Percentiles rank a stretch among this genome's conserved stretches.
These are phyloP conservation scores for Spinellus fusiger DNA, from an alignment of 192 early-diverging fungal genomes.

Conservation along the genomic window DNA sequence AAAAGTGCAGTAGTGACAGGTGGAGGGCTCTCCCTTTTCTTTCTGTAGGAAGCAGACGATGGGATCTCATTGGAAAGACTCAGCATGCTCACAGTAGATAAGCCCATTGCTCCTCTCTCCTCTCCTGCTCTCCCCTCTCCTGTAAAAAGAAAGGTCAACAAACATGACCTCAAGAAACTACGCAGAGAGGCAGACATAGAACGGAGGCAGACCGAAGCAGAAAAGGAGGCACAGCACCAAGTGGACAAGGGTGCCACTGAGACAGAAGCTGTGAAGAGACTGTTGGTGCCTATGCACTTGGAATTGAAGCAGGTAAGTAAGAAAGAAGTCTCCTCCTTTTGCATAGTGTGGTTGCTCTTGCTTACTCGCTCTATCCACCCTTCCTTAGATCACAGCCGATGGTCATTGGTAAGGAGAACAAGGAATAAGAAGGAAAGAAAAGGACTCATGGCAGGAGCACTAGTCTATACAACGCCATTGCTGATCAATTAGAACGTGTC, in stretches of 20 bases:
- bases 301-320: slow-evolving; percentile 50
- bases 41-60: slow-evolving; percentile 8
- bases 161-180: slow-evolving; percentile 49
- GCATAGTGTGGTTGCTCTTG: not conserved
- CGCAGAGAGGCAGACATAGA: slow-evolving; percentile 66
- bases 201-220: slow-evolving; percentile 66
- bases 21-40: not conserved
- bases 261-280: slow-evolving; percentile 53
- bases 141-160: slow-evolving; percentile 45
- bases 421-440: not conserved
- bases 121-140: slow-evolving; percentile 20
- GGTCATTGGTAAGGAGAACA: slow-evolving; percentile 74
- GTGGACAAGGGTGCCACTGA: slow-evolving; percentile 76
- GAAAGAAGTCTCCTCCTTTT: not conserved
- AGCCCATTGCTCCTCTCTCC: slow-evolving; percentile 14
- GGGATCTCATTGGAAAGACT: slow-evolving; percentile 23
- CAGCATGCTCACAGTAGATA: slow-evolving; percentile 15
- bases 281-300: slow-evolving; percentile 53
- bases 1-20: not conserved
- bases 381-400: slow-evolving; percentile 65
- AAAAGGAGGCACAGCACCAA: slow-evolving; percentile 64
- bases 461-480: not conserved
- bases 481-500: not conserved
- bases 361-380: not conserved
- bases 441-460: not conserved